phyloP scores from a whole-genome alignment of 2,329 filamentous ascomycete genomes.

The Ceratocystis destructans region DNA sequence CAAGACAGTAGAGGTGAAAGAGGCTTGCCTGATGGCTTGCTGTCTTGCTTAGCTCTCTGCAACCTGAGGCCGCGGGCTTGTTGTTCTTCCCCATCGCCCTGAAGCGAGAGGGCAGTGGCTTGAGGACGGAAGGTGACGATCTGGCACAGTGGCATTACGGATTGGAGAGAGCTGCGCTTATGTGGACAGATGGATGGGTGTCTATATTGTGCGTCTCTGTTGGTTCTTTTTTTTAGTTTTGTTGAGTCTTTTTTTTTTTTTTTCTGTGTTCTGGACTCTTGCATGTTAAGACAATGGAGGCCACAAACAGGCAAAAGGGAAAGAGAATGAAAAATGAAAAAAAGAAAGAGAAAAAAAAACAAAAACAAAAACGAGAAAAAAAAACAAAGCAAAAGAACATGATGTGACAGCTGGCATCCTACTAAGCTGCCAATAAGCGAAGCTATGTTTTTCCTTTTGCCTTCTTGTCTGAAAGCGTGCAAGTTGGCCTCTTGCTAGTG shows the following conservation, averaged over 20 bases:
- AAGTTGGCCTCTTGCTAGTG: neutral
- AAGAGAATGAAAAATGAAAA: no score
- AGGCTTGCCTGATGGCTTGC: neutral
- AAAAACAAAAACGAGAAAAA: neutral
- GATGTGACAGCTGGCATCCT: neutral
- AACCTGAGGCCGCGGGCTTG: neutral
- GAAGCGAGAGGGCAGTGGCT: neutral
- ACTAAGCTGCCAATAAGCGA: neutral
- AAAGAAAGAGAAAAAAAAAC: neutral
- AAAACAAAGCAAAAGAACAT: neutral
- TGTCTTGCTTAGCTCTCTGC: no score
- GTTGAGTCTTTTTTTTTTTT: neutral
- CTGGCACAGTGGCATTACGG: no score
- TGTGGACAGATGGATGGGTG: neutral
- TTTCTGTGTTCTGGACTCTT: neutral
- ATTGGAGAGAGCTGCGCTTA: no score
- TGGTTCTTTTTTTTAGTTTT: neutral
- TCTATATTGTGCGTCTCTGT: neutral
- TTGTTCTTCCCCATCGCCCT: neutral
- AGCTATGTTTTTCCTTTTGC: neutral
- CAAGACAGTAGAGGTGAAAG: neutral
- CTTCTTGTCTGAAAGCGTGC: neutral
- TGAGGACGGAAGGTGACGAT: neutral
- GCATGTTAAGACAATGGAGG: neutral
- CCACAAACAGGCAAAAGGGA: neutral